Evolutionary conservation across 805 yeast species (phyloP).

Genomic region (Yamadazyma tumulicola): DNA sequence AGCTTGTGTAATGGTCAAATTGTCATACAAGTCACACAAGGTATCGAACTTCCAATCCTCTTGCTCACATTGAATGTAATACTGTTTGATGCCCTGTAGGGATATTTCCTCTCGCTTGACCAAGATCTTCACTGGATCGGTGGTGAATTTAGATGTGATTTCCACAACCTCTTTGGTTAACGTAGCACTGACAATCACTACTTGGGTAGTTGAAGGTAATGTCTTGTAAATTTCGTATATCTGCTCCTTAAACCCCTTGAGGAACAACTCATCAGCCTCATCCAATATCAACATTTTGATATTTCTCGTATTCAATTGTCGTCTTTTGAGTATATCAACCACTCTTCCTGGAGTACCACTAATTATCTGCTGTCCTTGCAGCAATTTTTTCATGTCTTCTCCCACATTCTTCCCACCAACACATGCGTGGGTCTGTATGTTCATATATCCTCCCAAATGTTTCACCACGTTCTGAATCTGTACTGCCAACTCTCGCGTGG

Average conservation of each 20-base stretch:
- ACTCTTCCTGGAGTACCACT: slow-evolving; percentile 99
- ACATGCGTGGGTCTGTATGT: slow-evolving; percentile 82
- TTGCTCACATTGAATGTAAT: slow-evolving; percentile 82
- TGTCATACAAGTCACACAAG: slow-evolving; percentile 90
- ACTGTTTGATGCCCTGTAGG: slow-evolving; percentile 92
- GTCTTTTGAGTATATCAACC: slow-evolving; percentile 82
- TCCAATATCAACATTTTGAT: slow-evolving; percentile 87
- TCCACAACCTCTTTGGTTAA: slow-evolving; percentile 88
- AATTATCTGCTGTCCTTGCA: slow-evolving; percentile 82
- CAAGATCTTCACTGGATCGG: slow-evolving; percentile 88
- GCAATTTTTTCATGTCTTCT: slow-evolving; percentile 72
- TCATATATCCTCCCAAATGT: slow-evolving; percentile 84
- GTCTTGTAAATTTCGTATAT: slow-evolving; percentile 86
- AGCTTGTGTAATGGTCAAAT: slow-evolving; percentile 93
- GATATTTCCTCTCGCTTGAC: slow-evolving; percentile 94
- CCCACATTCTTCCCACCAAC: slow-evolving; percentile 89
- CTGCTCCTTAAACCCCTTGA: slow-evolving; percentile 93
- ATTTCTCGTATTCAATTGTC: slow-evolving; percentile 67
- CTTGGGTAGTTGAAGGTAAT: slow-evolving; percentile 84
- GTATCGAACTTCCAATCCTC: slow-evolving; percentile 95
- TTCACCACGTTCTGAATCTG: slow-evolving; percentile 89
- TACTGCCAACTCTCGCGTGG: slow-evolving; percentile 93
- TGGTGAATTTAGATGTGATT: slow-evolving; percentile 87
- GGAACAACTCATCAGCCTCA: slow-evolving; percentile 94
- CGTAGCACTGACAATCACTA: slow-evolving; percentile 93